phyloP scores from a whole-genome alignment of 371 early-diverging fungal species.

The Mucor irregularis region DNA sequence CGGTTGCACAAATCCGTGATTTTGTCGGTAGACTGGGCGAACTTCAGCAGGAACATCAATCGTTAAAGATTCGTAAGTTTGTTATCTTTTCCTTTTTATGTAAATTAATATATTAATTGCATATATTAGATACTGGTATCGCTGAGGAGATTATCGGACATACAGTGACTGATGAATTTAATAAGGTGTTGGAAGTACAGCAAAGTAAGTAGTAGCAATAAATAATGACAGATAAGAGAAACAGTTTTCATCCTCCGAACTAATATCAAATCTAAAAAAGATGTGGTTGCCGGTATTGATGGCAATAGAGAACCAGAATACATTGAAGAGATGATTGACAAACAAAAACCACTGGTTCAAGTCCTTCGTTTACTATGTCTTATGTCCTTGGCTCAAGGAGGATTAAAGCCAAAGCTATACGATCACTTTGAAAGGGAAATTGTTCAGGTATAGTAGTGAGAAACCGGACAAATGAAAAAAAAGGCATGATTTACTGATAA shows the following conservation, averaged over 20 bases:
- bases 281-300: constrained; percentile 80
- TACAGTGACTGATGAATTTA: constrained; percentile 82
- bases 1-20: constrained; percentile 85
- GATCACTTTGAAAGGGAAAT: constrained; percentile 85
- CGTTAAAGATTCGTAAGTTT: constrained; percentile 67
- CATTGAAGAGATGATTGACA: constrained; percentile 80
- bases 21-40: constrained; percentile 85
- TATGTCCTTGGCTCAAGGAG: constrained; percentile 80
- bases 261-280: constrained; percentile 33
- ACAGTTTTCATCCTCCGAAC: neutral
- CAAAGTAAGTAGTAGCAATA: constrained; percentile 64
- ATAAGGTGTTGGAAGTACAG: constrained; percentile 80
- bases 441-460: constrained; percentile 55
- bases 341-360: constrained; percentile 69
- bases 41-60: constrained; percentile 83
- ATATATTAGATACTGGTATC: constrained; percentile 70
- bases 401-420: constrained; percentile 75
- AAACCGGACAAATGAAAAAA: neutral
- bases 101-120: constrained; percentile 1
- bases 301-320: constrained; percentile 72
- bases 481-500: neutral
- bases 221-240: neutral
- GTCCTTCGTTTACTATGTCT: constrained; percentile 84
- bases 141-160: constrained; percentile 81
- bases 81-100: neutral